Conservation (phyloP, 164 flowering plant genomes). For the Magnolia officinalis region DNA sequence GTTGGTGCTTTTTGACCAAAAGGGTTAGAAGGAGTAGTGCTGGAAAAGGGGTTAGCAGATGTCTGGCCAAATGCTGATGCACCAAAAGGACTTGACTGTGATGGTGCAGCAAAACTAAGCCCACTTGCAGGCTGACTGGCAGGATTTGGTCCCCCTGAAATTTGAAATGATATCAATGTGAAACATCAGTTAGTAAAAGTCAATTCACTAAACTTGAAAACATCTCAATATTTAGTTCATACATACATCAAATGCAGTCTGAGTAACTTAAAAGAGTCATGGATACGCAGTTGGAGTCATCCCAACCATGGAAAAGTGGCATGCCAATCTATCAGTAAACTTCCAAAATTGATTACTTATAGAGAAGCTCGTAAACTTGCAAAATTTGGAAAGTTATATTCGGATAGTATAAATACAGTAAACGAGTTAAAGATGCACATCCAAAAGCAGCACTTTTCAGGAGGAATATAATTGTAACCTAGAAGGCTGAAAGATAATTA, state of each 20-base stretch:
- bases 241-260: too few species aligned
- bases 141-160: constrained; percentile 82
- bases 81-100: constrained; percentile 49
- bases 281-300: too few species aligned
- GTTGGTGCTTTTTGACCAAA: constrained; percentile 55
- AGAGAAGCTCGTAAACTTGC: too few species aligned
- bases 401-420: too few species aligned
- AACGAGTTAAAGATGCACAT: too few species aligned
- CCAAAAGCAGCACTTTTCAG: too few species aligned
- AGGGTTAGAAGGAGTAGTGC: constrained; percentile 50
- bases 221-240: background rate
- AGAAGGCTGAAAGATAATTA: too few species aligned
- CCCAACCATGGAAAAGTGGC: background rate
- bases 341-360: too few species aligned
- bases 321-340: too few species aligned
- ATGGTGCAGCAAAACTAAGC: constrained; percentile 36
- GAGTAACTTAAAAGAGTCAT: too few species aligned
- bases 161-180: constrained; percentile 1
- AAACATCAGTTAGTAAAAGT: background rate
- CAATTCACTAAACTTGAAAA: background rate
- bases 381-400: too few species aligned
- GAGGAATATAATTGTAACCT: too few species aligned
- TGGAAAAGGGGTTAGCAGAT: constrained; percentile 58
- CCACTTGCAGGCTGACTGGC: constrained; percentile 58
- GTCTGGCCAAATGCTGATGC: constrained; percentile 62